phyloP scores from a whole-genome alignment of 2,329 filamentous ascomycete genomes.

The Claviceps sp. region DNA sequence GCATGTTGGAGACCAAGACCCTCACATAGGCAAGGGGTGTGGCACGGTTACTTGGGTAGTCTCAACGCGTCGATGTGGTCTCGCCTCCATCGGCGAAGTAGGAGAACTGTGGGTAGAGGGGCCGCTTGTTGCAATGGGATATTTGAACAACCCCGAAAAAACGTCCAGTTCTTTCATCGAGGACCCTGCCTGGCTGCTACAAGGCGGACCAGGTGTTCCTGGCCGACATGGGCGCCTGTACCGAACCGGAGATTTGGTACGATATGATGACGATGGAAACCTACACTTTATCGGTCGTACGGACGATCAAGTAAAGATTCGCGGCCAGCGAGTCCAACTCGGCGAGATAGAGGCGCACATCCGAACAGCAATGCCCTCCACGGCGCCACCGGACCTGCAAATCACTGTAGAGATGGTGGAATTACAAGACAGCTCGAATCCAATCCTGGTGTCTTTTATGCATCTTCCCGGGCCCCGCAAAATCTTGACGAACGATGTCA shows the following conservation, averaged over 20 bases:
- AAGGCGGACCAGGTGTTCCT: not conserved
- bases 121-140: not conserved
- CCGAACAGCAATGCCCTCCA: not conserved
- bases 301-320: slow-evolving; percentile 14
- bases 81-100: not conserved
- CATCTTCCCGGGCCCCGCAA: too few relatives aligned
- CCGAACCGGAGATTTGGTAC: slow-evolving; percentile 12
- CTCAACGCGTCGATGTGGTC: not conserved
- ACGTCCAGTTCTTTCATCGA: not conserved
- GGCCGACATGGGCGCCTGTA: slow-evolving; percentile 6
- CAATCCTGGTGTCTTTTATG: too few relatives aligned
- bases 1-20: too few relatives aligned
- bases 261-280: slow-evolving; percentile 7
- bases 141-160: not conserved
- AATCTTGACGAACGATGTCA: too few relatives aligned
- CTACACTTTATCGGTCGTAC: slow-evolving; percentile 14
- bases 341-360: slow-evolving; percentile 8
- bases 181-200: not conserved
- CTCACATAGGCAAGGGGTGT: not conserved
- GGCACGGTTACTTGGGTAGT: not conserved
- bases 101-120: slow-evolving; percentile 3
- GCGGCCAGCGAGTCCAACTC: slow-evolving; percentile 14
- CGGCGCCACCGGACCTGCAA: not conserved
- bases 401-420: not conserved
- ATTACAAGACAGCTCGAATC: too few relatives aligned